Conservation (phyloP, 345 rosid species). For the Acer campestre region DNA sequence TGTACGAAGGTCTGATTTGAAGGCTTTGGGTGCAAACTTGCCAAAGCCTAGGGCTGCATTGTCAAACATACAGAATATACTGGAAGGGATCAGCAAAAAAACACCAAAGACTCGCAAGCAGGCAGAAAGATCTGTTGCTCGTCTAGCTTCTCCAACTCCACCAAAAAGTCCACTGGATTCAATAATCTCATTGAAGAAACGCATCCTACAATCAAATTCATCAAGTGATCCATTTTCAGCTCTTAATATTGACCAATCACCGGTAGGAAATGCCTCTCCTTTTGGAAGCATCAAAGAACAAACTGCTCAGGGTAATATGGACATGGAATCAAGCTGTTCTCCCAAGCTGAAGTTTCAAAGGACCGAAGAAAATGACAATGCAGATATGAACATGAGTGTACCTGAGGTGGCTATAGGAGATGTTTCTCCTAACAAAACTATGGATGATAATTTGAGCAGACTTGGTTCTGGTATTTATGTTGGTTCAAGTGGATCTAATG, state of each 20-base stretch:
- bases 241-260: slow-evolving; percentile 36
- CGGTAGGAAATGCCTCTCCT: slow-evolving; percentile 28
- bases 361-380: slow-evolving; percentile 36
- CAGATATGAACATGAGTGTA: slow-evolving; percentile 26
- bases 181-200: slow-evolving; percentile 38
- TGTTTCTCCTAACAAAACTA: slow-evolving; percentile 28
- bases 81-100: slow-evolving; percentile 35
- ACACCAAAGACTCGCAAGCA: slow-evolving; percentile 37
- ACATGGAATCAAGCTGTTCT: slow-evolving; percentile 32
- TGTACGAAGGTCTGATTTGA: slow-evolving; percentile 48
- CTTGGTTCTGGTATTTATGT: slow-evolving; percentile 30
- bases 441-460: slow-evolving; percentile 27
- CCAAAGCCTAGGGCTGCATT: slow-evolving; percentile 49
- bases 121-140: slow-evolving; percentile 32
- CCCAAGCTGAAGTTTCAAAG: slow-evolving; percentile 26
- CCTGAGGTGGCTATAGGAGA: slow-evolving; percentile 27
- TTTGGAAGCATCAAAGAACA: slow-evolving; percentile 20
- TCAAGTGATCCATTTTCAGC: slow-evolving; percentile 52
- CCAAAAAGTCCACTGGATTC: slow-evolving; percentile 51
- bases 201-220: slow-evolving; percentile 32
- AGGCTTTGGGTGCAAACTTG: slow-evolving; percentile 39
- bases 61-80: slow-evolving; percentile 53
- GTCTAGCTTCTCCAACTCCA: slow-evolving; percentile 47
- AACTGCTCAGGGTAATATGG: slow-evolving; percentile 38
- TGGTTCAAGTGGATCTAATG: slow-evolving; percentile 29